Base-by-base conservation (phyloP, 169 alveolate genomes). In the Eimeria zaria region DNA sequence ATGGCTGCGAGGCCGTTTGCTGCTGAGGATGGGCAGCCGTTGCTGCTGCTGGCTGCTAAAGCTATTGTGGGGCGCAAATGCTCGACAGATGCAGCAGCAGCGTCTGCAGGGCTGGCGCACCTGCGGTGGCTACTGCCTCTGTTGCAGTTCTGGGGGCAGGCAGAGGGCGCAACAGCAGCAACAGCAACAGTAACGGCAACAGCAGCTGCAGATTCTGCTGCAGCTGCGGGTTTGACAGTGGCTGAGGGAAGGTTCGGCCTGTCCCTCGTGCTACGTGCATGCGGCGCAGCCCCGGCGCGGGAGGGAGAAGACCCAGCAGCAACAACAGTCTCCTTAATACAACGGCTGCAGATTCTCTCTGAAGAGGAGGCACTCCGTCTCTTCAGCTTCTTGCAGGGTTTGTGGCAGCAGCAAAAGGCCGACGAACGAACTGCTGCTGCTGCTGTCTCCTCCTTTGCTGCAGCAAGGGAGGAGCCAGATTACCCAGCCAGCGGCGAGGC, bases 11-110 rank as follows among this genome's bases (percentile, higher is more conserved):
- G 60, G 80, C 92, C 62, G 8, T 39, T 85, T 41, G 80, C 20
- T 8, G 55, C 58, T 6, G 92, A 58, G 27, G 78, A 58, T 55
- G 80, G 44, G 39, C 5, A 62, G 41, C 92, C 80, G 22, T 60
- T 85, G 92, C 78, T 85, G 92, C 78, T 85, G 36, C 41, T 85
- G 92, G 92, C 92, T 3, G 67, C 80, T n/a, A 80, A 85, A 39
- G 30, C 64, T 14, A 62, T 85, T 58, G 64, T 85, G 39, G 36
- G 46, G 30, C 55, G 78, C 24, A 85, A 60, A 14, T 3, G 2
- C 24, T 0, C 53, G 55, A 44, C 60, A 46, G 22, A 24, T 22
- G 48, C 60, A 60, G 78, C 92, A 36, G 58, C 27, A 85, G 80
- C 58, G 39, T 20, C 46, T 2, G 55, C 73, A 60, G 55, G 80